Evolutionary conservation across 345 rosid genomes (phyloP).

Genomic region (Kandelia obovata): DNA sequence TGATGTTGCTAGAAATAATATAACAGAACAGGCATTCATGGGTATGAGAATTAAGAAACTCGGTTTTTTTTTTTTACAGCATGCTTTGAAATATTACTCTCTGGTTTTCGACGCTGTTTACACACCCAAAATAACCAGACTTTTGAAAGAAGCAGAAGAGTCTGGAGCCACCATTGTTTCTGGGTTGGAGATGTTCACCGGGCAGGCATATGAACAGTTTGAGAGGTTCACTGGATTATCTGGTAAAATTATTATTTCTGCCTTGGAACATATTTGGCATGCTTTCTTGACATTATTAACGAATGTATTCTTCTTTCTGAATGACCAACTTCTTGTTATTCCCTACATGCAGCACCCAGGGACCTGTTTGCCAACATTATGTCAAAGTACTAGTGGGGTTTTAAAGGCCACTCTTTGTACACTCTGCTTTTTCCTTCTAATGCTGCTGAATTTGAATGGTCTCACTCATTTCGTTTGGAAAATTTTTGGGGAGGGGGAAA

Average conservation of each 20-base stretch:
- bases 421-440: neutral
- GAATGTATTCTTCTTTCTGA: neutral
- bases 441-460: neutral
- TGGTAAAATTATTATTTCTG: slow-evolving; percentile 35
- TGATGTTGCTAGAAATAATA: no score
- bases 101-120: slow-evolving; percentile 86
- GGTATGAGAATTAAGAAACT: neutral
- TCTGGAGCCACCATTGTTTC: slow-evolving; percentile 66
- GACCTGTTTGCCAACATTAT: slow-evolving; percentile 60
- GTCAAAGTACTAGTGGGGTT: slow-evolving; percentile 34
- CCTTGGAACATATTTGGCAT: neutral
- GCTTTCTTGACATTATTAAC: neutral
- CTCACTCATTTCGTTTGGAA: neutral
- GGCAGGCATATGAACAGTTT: slow-evolving; percentile 85
- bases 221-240: slow-evolving; percentile 80
- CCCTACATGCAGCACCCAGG: slow-evolving; percentile 62
- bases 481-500: neutral
- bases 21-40: neutral
- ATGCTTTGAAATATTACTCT: slow-evolving; percentile 62
- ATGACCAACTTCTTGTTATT: neutral
- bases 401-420: neutral
- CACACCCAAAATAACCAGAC: slow-evolving; percentile 78
- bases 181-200: slow-evolving; percentile 85
- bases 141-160: slow-evolving; percentile 80
- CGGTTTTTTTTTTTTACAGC: slow-evolving; percentile 30